Evolutionary conservation across 2,329 filamentous ascomycete species (phyloP), one percentile per base, ranked within the genome.

Genomic region (Phoma sp.): DNA sequence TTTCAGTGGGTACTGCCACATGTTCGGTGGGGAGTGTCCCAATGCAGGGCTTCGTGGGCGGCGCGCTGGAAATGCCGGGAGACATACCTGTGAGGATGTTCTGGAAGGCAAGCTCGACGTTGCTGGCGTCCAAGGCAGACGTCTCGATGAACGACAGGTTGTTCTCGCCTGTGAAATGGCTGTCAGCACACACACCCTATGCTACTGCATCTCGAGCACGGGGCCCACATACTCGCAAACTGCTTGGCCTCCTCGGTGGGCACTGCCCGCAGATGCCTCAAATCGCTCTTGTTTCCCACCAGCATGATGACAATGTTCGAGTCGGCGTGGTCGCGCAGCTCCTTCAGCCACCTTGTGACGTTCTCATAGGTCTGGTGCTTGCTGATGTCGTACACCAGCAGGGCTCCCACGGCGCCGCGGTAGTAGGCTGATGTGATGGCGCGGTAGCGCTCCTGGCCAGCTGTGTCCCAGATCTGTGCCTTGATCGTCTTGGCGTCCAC

Each of bases 401-500:
- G 87, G 61, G 95, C 95, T 70, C 95, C 95, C 52, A 99, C 95
- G 50, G 95, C 96, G 72, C 95, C 96, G 71, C 95, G 90, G 81
- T 99, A 99, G 83, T 99, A 99, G 67, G 95, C 95, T 57, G 95
- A 97, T 68, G 95, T 99, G 78, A 99, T 99, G 77, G 95, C 95
- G 76, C 96, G 91, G 83, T 98, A 99, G 77, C 95, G 89, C 81
- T 99, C 95, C 82, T 99, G 95, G 67, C 95, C 95, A 66, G 95
- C 95, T 55, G 95, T 99, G 83, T 99, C 95, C 95, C 96, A 99
- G 73, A 99, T 99, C 83, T 99, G 95, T 69, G 95, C 95, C 85
- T 99, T 99, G 87, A 99, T 99, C 62, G 95, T 99, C 86, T 99
- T 99, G 75, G 90, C 90, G 80, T 99, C 95, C 73, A 99, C 95